phyloP scores from a whole-genome alignment of 2,329 filamentous ascomycete genomes.

The Lecanoromycetidae sp. region DNA sequence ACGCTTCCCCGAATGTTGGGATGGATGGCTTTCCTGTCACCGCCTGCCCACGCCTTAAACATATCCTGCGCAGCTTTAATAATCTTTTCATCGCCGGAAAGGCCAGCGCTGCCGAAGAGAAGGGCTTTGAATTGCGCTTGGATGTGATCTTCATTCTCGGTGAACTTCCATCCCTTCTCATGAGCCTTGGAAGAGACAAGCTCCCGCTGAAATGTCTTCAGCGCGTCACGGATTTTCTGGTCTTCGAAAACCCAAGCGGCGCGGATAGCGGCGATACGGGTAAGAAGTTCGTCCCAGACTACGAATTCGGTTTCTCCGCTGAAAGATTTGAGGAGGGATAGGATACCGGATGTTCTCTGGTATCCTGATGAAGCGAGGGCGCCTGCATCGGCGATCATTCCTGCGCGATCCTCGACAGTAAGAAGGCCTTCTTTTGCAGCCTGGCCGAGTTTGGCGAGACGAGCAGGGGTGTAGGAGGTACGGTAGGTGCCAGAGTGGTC shows the following conservation, averaged over 20 bases:
- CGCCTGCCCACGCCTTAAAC: slow-evolving; percentile 72
- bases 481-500: slow-evolving; percentile 89
- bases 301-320: slow-evolving; percentile 73
- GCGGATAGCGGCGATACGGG: slow-evolving; percentile 65
- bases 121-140: slow-evolving; percentile 90
- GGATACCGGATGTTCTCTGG: slow-evolving; percentile 79
- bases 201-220: slow-evolving; percentile 72
- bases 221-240: slow-evolving; percentile 52
- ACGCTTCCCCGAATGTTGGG: slow-evolving; percentile 83
- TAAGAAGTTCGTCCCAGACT: slow-evolving; percentile 86
- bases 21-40: slow-evolving; percentile 72
- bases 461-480: slow-evolving; percentile 72
- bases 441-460: slow-evolving; percentile 74
- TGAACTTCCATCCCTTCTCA: slow-evolving; percentile 78
- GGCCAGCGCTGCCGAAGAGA: slow-evolving; percentile 73
- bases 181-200: slow-evolving; percentile 71
- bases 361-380: slow-evolving; percentile 82
- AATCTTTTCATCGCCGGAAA: slow-evolving; percentile 66
- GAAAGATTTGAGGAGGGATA: slow-evolving; percentile 77
- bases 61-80: slow-evolving; percentile 75
- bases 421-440: slow-evolving; percentile 71
- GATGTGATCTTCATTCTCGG: slow-evolving; percentile 72
- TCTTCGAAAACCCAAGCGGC: slow-evolving; percentile 85
- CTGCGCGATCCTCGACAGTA: slow-evolving; percentile 79
- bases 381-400: slow-evolving; percentile 88